phyloP scores from a whole-genome alignment of 73 alveolate genomes.

The Paramecium sexaurelia region DNA sequence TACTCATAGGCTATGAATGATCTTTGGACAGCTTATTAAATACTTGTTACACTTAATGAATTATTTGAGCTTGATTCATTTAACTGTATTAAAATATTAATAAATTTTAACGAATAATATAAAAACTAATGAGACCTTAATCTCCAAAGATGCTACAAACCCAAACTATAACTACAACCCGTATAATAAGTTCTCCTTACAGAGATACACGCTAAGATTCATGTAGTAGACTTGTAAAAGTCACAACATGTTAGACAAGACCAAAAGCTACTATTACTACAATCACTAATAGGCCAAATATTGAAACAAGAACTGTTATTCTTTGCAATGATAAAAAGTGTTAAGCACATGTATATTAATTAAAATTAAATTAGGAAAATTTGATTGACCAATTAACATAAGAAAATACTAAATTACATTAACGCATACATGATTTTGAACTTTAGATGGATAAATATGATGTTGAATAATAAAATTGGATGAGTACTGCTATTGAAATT shows the following conservation, averaged over 20 bases:
- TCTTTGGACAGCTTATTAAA: background rate
- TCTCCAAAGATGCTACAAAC: conserved; percentile 16
- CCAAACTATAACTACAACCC: background rate
- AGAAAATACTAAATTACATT: conserved; percentile 17
- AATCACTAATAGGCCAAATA: background rate
- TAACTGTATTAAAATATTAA: background rate
- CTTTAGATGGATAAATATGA: background rate
- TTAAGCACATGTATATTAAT: background rate
- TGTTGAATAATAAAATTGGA: background rate
- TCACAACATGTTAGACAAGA: conserved; percentile 6
- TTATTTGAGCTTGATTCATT: conserved; percentile 45
- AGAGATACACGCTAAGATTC: conserved; percentile 50
- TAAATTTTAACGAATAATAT: conserved; percentile 16
- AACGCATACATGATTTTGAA: background rate
- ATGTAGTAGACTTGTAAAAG: background rate
- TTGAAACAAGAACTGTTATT: conserved; percentile 50
- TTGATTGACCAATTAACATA: background rate
- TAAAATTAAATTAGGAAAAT: background rate
- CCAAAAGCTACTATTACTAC: conserved; percentile 50
- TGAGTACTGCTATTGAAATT: background rate
- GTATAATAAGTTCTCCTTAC: background rate
- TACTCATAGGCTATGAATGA: background rate
- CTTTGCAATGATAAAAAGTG: conserved; percentile 17
- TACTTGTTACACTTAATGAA: background rate
- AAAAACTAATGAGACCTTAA: conserved; percentile 10